These are phyloP conservation scores for Rhinocladiella similis DNA, from an alignment of 2,329 filamentous ascomycete species.

Conservation along the genomic window DNA sequence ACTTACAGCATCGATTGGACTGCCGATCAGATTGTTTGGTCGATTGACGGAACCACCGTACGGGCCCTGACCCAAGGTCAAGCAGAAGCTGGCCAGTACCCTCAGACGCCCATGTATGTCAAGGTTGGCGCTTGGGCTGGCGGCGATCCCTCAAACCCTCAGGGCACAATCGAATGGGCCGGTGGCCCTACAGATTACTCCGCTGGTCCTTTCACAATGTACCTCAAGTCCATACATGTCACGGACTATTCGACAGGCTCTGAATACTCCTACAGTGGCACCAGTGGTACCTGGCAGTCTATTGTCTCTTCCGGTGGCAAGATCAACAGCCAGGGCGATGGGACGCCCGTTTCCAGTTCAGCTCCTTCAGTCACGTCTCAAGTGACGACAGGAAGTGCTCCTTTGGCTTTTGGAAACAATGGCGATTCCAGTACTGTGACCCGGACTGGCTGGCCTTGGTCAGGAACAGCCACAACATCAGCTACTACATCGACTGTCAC, in stretches of 20 bases:
- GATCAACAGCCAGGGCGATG: slow-evolving; percentile 68
- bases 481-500: slow-evolving; percentile 52
- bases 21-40: slow-evolving; percentile 62
- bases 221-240: slow-evolving; percentile 62
- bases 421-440: slow-evolving; percentile 47
- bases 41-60: slow-evolving; percentile 61
- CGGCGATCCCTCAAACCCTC: slow-evolving; percentile 48
- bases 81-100: slow-evolving; percentile 62
- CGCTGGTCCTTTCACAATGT: slow-evolving; percentile 71
- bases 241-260: slow-evolving; percentile 89
- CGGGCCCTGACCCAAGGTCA: slow-evolving; percentile 63
- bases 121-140: slow-evolving; percentile 70
- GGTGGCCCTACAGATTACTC: slow-evolving; percentile 68
- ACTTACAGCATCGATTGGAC: slow-evolving; percentile 65
- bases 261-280: slow-evolving; percentile 78
- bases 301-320: slow-evolving; percentile 78
- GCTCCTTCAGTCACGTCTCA: slow-evolving; percentile 24
- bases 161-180: slow-evolving; percentile 66
- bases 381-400: slow-evolving; percentile 40
- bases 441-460: slow-evolving; percentile 69
- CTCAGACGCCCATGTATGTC: slow-evolving; percentile 72
- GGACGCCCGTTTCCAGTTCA: slow-evolving; percentile 32
- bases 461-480: slow-evolving; percentile 41
- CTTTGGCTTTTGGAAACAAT: slow-evolving; percentile 63
- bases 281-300: slow-evolving; percentile 74